These are phyloP conservation scores for Trichopus zeylanicus DNA, from an alignment of 116 monocot genomes.

Conservation along the genomic window DNA sequence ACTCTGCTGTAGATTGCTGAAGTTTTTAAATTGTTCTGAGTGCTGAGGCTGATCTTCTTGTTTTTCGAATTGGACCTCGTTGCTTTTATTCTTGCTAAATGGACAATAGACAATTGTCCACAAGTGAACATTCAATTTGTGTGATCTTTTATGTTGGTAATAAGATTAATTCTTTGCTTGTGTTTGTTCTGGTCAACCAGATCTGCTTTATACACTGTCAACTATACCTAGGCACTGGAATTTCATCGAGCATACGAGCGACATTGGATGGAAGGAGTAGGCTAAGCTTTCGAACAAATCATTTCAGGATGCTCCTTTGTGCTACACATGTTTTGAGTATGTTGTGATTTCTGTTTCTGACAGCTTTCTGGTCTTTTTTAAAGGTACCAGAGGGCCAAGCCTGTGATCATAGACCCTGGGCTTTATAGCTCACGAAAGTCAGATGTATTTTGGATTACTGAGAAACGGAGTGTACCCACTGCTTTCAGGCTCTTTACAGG, in stretches of 20 bases:
- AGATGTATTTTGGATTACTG: constrained; percentile 42
- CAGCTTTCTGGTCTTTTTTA: constrained; percentile 5
- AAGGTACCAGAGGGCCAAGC: constrained; percentile 46
- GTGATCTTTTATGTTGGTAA: not conserved
- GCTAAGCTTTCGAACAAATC: constrained; percentile 3
- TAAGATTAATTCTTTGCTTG: not conserved
- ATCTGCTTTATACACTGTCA: constrained; percentile 46
- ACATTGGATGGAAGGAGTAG: constrained; percentile 80
- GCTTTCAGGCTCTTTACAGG: constrained; percentile 52
- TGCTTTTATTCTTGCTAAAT: too few relatives aligned
- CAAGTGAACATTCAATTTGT: not conserved
- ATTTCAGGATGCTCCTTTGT: not conserved
- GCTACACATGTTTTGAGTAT: not conserved
- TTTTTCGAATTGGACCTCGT: too few relatives aligned
- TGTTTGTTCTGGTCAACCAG: constrained; percentile 13
- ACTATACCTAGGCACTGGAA: constrained; percentile 55
- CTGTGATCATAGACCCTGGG: constrained; percentile 44
- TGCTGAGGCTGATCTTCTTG: not conserved
- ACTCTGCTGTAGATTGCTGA: too few relatives aligned
- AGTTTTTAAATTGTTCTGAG: too few relatives aligned
- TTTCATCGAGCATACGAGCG: constrained; percentile 71
- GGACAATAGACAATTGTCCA: too few relatives aligned
- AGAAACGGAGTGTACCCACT: constrained; percentile 46
- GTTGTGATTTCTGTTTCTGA: not conserved
- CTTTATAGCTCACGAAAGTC: constrained; percentile 40